These are phyloP conservation scores for Protomyces gravidus DNA, from an alignment of 1,139 yeast genomes.

Conservation along the genomic window DNA sequence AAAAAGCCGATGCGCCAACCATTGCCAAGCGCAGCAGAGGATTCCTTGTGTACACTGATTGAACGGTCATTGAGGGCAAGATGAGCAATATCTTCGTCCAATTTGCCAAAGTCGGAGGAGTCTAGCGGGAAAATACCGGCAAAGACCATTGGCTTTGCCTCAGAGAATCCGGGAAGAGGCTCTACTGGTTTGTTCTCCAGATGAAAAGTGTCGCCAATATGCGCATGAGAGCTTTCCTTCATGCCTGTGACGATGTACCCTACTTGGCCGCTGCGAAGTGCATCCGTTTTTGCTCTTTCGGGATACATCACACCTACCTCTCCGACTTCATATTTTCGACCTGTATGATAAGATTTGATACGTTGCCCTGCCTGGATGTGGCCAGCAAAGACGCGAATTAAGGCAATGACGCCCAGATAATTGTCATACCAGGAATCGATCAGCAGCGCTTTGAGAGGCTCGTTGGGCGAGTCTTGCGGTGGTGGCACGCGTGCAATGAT, in stretches of 20 bases:
- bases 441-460: conserved; percentile 69
- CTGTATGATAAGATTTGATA: conserved; percentile 72
- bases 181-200: conserved; percentile 63
- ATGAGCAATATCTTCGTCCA: conserved; percentile 87
- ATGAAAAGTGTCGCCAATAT: conserved; percentile 86
- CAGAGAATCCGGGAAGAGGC: conserved; percentile 91
- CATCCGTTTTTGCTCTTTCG: conserved; percentile 59
- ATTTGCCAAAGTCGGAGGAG: conserved; percentile 78
- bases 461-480: conserved; percentile 53
- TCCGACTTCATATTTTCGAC: conserved; percentile 72
- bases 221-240: conserved; percentile 80
- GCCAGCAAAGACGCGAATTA: conserved; percentile 85
- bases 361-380: conserved; percentile 65
- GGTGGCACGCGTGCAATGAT: conserved; percentile 73
- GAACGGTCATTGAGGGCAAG: conserved; percentile 87
- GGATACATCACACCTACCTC: conserved; percentile 97
- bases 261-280: conserved; percentile 70
- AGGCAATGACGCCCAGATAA: conserved; percentile 85
- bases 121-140: conserved; percentile 98
- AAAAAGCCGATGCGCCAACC: conserved; percentile 97
- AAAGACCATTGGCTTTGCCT: conserved; percentile 86
- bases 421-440: conserved; percentile 98
- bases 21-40: conserved; percentile 90
- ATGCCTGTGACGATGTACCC: conserved; percentile 92
- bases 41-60: conserved; percentile 81